phyloP scores from a whole-genome alignment of 2,329 filamentous ascomycete species.

The Biscogniauxia sp. region DNA sequence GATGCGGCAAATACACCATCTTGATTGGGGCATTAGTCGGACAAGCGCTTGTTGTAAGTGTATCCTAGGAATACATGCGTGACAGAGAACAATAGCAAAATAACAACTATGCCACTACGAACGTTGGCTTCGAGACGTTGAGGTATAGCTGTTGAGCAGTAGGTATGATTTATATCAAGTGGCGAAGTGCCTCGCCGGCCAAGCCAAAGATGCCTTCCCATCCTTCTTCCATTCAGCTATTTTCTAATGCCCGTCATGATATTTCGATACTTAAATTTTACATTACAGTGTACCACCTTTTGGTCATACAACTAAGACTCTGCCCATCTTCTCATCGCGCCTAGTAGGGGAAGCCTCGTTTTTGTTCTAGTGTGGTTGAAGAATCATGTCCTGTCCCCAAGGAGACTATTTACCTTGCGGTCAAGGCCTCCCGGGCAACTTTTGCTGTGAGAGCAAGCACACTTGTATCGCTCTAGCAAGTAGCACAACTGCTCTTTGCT shows the following conservation, averaged over 20 bases:
- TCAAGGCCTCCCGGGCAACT: slow-evolving; percentile 12
- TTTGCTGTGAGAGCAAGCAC: slow-evolving; percentile 14
- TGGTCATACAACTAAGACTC: not conserved
- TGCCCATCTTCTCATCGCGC: not conserved
- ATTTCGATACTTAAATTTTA: not conserved
- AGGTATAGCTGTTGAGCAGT: not conserved
- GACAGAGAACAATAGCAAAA: not conserved
- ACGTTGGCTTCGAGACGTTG: not conserved
- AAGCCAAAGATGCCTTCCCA: not conserved
- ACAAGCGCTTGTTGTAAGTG: not conserved
- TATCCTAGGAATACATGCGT: not conserved
- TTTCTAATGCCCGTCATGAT: not conserved
- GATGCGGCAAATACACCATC: not conserved
- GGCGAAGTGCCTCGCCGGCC: not conserved
- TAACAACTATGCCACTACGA: not conserved
- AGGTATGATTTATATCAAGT: not conserved
- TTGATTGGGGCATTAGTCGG: not conserved
- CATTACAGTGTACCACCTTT: not conserved
- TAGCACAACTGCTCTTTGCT: slow-evolving; percentile 21
- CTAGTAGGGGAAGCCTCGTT: not conserved
- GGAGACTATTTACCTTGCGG: slow-evolving; percentile 13
- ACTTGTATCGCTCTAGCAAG: slow-evolving; percentile 8
- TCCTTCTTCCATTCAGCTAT: not conserved
- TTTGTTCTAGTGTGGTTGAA: too few species aligned
- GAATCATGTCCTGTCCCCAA: slow-evolving; percentile 1